Conservation (phyloP, 2,329 filamentous ascomycete species). For the Exophiala sideris region DNA sequence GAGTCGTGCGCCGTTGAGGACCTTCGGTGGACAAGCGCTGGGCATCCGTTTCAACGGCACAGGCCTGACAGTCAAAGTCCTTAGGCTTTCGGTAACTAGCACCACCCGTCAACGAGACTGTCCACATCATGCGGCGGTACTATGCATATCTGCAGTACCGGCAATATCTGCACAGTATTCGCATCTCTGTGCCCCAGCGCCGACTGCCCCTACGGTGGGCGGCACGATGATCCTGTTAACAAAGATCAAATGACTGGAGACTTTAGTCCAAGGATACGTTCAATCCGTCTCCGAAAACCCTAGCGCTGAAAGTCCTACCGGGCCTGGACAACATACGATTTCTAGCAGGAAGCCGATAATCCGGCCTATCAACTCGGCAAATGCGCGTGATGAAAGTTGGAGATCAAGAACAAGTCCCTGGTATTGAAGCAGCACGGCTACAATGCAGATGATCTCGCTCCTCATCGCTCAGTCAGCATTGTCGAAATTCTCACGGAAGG, state of each 20-base stretch:
- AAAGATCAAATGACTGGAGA: slow-evolving; percentile 30
- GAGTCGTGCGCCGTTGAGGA: too few relatives aligned
- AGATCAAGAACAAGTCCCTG: slow-evolving; percentile 28
- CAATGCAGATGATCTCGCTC: slow-evolving; percentile 19
- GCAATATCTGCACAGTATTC: too few relatives aligned
- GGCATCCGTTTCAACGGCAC: too few relatives aligned
- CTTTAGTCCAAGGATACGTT: slow-evolving; percentile 25
- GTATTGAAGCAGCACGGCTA: slow-evolving; percentile 29
- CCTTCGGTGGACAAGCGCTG: too few relatives aligned
- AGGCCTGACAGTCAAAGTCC: too few relatives aligned
- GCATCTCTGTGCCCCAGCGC: background rate
- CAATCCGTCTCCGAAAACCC: slow-evolving; percentile 23
- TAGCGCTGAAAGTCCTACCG: slow-evolving; percentile 22
- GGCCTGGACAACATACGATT: slow-evolving; percentile 32
- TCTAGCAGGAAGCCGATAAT: slow-evolving; percentile 27
- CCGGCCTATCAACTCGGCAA: slow-evolving; percentile 28
- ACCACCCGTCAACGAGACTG: too few relatives aligned
- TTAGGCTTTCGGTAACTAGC: too few relatives aligned
- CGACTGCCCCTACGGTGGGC: slow-evolving; percentile 25
- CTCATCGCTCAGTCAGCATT: slow-evolving; percentile 28
- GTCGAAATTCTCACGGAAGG: too few relatives aligned
- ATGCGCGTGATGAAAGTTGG: slow-evolving; percentile 30
- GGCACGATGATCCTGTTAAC: slow-evolving; percentile 27
- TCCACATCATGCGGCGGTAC: too few relatives aligned
- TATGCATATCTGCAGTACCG: too few relatives aligned